Evolutionary conservation across 2,329 filamentous ascomycete species (phyloP).

Genomic region (Fusarium sp.): DNA sequence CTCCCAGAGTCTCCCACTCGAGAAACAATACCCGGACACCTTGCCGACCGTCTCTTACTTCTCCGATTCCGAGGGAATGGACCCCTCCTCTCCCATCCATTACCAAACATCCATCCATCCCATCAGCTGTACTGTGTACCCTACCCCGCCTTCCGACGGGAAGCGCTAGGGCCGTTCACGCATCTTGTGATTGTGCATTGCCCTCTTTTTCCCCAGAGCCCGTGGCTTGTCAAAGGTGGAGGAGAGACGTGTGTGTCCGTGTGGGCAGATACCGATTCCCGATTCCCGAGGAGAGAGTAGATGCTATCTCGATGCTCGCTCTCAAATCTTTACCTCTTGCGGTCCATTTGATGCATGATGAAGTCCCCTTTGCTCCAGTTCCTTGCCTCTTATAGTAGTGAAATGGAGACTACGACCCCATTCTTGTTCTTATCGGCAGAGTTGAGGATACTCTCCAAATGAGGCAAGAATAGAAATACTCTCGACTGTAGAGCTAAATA

Average conservation of each 20-base stretch:
- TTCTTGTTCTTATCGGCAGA: not conserved
- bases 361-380: not conserved
- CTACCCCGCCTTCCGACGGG: constrained; percentile 5
- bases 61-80: constrained; percentile 20
- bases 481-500: not conserved
- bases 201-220: not conserved
- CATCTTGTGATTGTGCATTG: not conserved
- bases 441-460: not conserved
- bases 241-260: not conserved
- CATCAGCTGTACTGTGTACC: not conserved
- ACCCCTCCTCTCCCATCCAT: not conserved
- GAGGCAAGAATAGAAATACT: not conserved
- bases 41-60: constrained; percentile 22
- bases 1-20: not conserved
- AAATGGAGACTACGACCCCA: not conserved
- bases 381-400: not conserved
- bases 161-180: not conserved
- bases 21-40: constrained; percentile 31
- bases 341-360: not conserved
- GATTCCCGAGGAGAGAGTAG: constrained; percentile 20
- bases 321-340: constrained; percentile 18
- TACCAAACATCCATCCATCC: not conserved
- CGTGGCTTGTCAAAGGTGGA: not conserved
- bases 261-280: constrained; percentile 26
- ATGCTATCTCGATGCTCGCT: constrained; percentile 9